Base-by-base conservation (phyloP, 495 filamentous ascomycete genomes). In the Aspergillus sclerotiicarbonarius region DNA sequence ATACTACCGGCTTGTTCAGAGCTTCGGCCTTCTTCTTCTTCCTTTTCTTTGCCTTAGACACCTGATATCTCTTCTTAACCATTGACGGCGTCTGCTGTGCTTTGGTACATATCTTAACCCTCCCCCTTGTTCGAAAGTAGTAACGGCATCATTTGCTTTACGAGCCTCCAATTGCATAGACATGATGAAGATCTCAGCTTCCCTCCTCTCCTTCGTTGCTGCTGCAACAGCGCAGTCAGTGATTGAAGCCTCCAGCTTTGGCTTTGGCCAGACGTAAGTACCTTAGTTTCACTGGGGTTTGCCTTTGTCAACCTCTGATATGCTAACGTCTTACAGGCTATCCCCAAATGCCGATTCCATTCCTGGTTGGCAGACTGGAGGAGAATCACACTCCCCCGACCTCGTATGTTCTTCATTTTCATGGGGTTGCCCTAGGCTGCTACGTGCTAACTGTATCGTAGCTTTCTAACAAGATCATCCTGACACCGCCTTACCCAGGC, bases 381-480 rank as follows among this genome's bases (percentile, higher is more conserved):
- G 92, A 67, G 84, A 86, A 39, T 88, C 88, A 54, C 79, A 85
- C 64, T 67, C 75, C 6, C 89, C 93, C 52, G 79, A 90, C 63
- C 68, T 96, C 62, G 76, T 79, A 60, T 61, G 72, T 68, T 35
- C 3, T 9, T 25, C 25, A 25, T 25, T 3, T 25, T 25, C 25
- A 25, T 25, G 25, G 25, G 5, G 25, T 3, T 25, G 25, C 8
- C 6, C 31, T 9, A 5, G 20, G n/a, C 5, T 21, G 18, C 20
- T 6, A 51, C 13, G 25, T 32, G 30, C 62, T 67, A 37, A 67
- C 35, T 51, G 10, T 7, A 16, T 16, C 9, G 13, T 37, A 81
- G 78, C 82, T 98, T 59, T 95, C 91, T 46, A 90, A 98, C 76
- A 91, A 92, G 69, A 57, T 98, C 53, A 90, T 98, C 66, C 80